Evolutionary conservation across 768 basidiomycete genomes (phyloP), one percentile per base, ranked within the genome.

Genomic region (Pisolithus microcarpus): DNA sequence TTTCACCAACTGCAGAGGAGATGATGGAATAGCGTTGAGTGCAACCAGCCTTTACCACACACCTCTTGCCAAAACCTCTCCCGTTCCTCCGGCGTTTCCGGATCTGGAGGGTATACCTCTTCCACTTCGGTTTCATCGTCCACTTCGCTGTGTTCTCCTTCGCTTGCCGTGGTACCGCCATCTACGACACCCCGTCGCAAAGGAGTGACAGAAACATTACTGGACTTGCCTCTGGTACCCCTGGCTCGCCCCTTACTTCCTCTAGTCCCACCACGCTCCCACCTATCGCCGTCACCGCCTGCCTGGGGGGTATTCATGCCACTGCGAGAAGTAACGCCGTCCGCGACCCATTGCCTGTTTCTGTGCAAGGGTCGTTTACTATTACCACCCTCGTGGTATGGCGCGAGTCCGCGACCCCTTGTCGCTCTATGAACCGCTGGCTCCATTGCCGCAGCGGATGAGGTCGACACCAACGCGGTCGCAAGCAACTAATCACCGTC

Each of bases 61-160:
- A 87, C 87, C 75, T 86, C 81, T 66, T 85, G 80, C 59, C 79
- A 89, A 60, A 83, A 85, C 54, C 65, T 72, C 56, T 88, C 85
- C 43, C 79, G 73, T 59, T 84, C 85, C 58, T 87, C 85, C 8
- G 66, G 63, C 0, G 77, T 77, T 39, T 83, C 81, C 16, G 80
- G 65, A 15, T 75, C 75, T 0, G 77, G 78, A 48, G 77, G 75
- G 31, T 81, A 73, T 7, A 56, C 48, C 6, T 59, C 61, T n/a
- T 63, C 57, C 10, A 56, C 58, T 15, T 66, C 66, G 16, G 11
- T 64, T 18, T 59, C 67, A 18, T 68, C 66, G 23, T 67, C 67
- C 42, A 70, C 65, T 37, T 61, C 65, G n/a, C 65, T 72, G 15
- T 65, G 58, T 21, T 65, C 63, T 18, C 69, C 68, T 38, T 70